A percentile compares a stretch with the other conserved stretches of the same genome.
Evolutionary conservation across 2,329 filamentous ascomycete genomes (phyloP).

Genomic region (Blastomyces gilchristii): DNA sequence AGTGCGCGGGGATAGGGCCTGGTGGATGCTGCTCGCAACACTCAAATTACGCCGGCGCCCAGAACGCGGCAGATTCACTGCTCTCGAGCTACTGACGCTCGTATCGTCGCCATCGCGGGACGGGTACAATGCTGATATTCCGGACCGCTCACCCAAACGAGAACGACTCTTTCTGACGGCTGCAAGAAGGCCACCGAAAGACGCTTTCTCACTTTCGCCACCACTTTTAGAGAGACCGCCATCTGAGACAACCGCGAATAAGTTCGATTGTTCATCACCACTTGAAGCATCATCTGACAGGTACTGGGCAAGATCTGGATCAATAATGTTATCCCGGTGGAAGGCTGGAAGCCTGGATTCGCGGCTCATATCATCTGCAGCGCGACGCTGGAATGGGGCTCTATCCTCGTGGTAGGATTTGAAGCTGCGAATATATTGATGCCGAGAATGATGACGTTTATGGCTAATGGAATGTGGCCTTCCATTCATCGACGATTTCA

Average conservation of each 20-base stretch:
- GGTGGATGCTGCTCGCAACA: slow-evolving; percentile 63
- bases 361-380: slow-evolving; percentile 54
- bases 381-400: slow-evolving; percentile 74
- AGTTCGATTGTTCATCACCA: slow-evolving; percentile 80
- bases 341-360: slow-evolving; percentile 74
- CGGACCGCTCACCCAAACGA: slow-evolving; percentile 60
- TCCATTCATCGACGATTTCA: slow-evolving; percentile 60
- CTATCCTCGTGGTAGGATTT: slow-evolving; percentile 65
- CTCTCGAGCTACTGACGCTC: slow-evolving; percentile 53
- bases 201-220: slow-evolving; percentile 63
- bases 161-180: slow-evolving; percentile 68
- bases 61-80: slow-evolving; percentile 51
- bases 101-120: slow-evolving; percentile 53
- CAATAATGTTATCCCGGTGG: slow-evolving; percentile 96
- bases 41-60: slow-evolving; percentile 72
- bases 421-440: slow-evolving; percentile 68
- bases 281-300: slow-evolving; percentile 92
- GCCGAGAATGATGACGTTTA: slow-evolving; percentile 76
- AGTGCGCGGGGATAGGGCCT: slow-evolving; percentile 60
- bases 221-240: slow-evolving; percentile 52
- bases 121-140: slow-evolving; percentile 58
- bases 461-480: slow-evolving; percentile 73
- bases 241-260: slow-evolving; percentile 63
- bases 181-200: slow-evolving; percentile 61
- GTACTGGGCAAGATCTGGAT: slow-evolving; percentile 88